Conservation (phyloP, 2,329 filamentous ascomycete genomes). For the Neonectria ditissima region DNA sequence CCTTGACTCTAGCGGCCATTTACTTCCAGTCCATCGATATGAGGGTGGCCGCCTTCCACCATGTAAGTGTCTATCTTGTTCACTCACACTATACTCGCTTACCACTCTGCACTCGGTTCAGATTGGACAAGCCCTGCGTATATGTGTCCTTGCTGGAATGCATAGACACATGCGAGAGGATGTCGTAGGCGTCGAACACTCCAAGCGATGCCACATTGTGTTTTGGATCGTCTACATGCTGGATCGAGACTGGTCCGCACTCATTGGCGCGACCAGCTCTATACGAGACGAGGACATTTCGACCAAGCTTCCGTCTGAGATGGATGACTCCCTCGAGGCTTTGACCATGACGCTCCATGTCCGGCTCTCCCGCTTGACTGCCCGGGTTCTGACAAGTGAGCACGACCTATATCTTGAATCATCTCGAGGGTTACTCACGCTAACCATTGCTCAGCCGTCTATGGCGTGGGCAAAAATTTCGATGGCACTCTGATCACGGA, state of each 20-base stretch:
- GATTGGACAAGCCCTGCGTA: slow-evolving; percentile 50
- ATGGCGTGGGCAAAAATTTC: slow-evolving; percentile 45
- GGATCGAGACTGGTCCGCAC: slow-evolving; percentile 43
- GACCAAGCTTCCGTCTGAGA: slow-evolving; percentile 45
- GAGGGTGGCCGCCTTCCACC: slow-evolving; percentile 53
- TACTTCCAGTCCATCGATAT: slow-evolving; percentile 57
- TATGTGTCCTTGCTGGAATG: slow-evolving; percentile 48
- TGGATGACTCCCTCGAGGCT: slow-evolving; percentile 42
- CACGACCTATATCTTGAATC: fast-evolving
- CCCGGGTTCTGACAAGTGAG: slow-evolving; percentile 38
- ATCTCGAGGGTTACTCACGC: background rate
- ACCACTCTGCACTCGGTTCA: slow-evolving; percentile 5
- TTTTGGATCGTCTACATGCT: slow-evolving; percentile 49
- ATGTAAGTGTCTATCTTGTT: slow-evolving; percentile 42
- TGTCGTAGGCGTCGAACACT: slow-evolving; percentile 39
- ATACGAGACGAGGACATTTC: slow-evolving; percentile 48
- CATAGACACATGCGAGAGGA: slow-evolving; percentile 44
- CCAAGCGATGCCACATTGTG: slow-evolving; percentile 44
- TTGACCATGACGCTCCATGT: slow-evolving; percentile 44
- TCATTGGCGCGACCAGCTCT: slow-evolving; percentile 44
- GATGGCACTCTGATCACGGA: slow-evolving; percentile 45
- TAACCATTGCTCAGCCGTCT: slow-evolving; percentile 30
- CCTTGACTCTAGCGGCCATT: slow-evolving; percentile 50
- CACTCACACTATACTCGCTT: background rate
- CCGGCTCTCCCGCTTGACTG: slow-evolving; percentile 43